Evolutionary conservation across 202 grass and related monocot genomes (phyloP).

Genomic region (Brachypodium distachyon): DNA sequence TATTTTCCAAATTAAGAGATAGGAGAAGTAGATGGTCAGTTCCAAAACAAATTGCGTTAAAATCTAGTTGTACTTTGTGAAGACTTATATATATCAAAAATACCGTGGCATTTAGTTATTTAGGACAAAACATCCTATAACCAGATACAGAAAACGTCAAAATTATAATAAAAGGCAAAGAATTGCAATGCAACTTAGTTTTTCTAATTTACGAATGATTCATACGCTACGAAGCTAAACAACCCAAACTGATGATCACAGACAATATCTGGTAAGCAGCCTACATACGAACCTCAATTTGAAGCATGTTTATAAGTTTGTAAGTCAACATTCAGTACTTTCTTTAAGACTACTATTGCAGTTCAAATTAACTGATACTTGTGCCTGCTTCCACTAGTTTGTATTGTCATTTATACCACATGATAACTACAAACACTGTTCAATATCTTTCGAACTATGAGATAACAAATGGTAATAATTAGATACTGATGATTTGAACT

Average conservation of each 20-base stretch:
- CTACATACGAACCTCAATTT: neutral
- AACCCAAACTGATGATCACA: neutral
- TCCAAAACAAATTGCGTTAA: neutral
- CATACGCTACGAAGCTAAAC: constrained; percentile 3
- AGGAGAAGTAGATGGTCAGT: neutral
- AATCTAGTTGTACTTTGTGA: neutral
- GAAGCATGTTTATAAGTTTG: neutral
- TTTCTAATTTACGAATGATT: neutral
- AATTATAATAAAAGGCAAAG: neutral
- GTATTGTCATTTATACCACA: neutral
- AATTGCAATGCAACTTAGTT: neutral
- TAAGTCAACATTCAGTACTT: neutral
- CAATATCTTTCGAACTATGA: neutral
- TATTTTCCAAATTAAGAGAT: neutral
- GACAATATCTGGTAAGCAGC: neutral
- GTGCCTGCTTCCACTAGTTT: neutral
- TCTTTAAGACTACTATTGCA: neutral
- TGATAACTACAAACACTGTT: neutral
- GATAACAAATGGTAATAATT: neutral
- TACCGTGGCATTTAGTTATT: neutral
- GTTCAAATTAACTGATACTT: neutral
- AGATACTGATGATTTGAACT: neutral
- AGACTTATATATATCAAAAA: neutral
- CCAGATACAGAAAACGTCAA: neutral
- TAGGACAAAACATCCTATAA: neutral